A percentile compares a stretch with the other conserved stretches of the same genome.
These are phyloP conservation scores for Scedosporium boydii DNA, from an alignment of 2,329 filamentous ascomycete genomes.

Conservation along the genomic window DNA sequence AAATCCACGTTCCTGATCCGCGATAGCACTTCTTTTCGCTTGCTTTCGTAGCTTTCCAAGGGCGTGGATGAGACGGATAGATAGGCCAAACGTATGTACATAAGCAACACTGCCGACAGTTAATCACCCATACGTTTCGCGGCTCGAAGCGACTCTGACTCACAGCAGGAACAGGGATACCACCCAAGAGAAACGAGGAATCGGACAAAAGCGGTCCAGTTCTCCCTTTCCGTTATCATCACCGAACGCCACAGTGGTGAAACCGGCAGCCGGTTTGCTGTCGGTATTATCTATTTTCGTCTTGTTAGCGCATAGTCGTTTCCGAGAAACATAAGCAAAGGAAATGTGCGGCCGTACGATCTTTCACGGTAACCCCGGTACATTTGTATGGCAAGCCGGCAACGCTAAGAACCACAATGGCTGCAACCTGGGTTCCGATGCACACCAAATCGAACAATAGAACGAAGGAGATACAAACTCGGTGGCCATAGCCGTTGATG, in stretches of 20 bases:
- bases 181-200: neutral
- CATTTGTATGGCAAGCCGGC: neutral
- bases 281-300: neutral
- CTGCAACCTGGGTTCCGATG: neutral
- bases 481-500: neutral
- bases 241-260: neutral
- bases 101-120: neutral
- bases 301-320: neutral
- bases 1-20: neutral
- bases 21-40: neutral
- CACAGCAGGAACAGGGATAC: neutral
- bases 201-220: neutral
- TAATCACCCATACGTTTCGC: neutral
- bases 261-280: neutral
- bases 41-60: neutral
- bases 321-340: neutral
- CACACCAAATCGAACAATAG: neutral
- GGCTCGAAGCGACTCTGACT: neutral
- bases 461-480: neutral
- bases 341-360: neutral
- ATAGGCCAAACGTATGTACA: neutral
- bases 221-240: neutral
- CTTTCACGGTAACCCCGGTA: neutral
- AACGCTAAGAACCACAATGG: neutral
- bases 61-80: neutral